phyloP scores from a whole-genome alignment of 768 basidiomycete genomes.

The Tulasnella sp. region DNA sequence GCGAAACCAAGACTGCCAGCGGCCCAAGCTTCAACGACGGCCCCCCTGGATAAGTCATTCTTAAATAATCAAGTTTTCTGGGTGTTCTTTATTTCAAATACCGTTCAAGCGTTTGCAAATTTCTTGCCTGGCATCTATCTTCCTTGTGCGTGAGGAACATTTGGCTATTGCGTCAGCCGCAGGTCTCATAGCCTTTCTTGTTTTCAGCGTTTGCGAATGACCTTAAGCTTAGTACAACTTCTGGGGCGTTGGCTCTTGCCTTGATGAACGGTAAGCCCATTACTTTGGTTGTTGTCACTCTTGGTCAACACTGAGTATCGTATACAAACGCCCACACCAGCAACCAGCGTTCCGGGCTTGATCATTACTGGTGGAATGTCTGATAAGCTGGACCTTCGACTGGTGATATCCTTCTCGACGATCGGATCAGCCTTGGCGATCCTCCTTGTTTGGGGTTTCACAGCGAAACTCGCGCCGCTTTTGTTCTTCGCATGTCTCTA shows the following conservation, averaged over 20 bases:
- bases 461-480: background rate
- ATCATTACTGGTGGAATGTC: constrained; percentile 11
- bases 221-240: constrained; percentile 17
- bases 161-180: background rate
- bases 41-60: constrained; percentile 11
- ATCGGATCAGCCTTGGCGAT: background rate
- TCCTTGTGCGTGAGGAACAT: constrained; percentile 10
- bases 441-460: constrained; percentile 24
- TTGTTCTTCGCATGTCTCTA: constrained; percentile 24
- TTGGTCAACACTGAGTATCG: background rate
- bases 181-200: background rate
- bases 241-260: constrained; percentile 16
- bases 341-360: constrained; percentile 12
- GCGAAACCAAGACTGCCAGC: constrained; percentile 20
- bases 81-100: constrained; percentile 8
- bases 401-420: background rate
- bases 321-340: background rate
- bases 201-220: constrained; percentile 21
- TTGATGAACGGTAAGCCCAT: constrained; percentile 25
- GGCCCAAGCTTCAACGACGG: background rate
- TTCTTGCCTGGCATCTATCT: constrained; percentile 25
- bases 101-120: constrained; percentile 8
- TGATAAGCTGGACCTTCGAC: constrained; percentile 6
- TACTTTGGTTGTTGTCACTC: background rate
- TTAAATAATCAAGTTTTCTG: constrained; percentile 15